A percentile compares a stretch with the other conserved stretches of the same genome.
Conservation (phyloP, 148 eudicot genomes). For the Polygonum aviculare region DNA sequence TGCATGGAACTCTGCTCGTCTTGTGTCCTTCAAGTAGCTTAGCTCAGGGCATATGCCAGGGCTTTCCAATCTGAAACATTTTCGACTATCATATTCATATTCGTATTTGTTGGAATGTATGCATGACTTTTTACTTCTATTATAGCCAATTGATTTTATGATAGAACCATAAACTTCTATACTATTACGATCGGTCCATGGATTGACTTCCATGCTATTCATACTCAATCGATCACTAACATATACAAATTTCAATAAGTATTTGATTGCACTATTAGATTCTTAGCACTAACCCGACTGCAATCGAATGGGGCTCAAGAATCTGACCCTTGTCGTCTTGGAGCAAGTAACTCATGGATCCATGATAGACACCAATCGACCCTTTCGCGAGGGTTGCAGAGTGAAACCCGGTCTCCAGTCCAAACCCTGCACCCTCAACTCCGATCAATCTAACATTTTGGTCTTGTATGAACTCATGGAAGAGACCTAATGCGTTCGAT, state of each 20-base stretch:
- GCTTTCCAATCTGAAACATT: conserved; percentile 34
- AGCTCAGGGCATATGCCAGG: conserved; percentile 51
- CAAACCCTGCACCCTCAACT: conserved; percentile 40
- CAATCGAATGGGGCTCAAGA: conserved; percentile 54
- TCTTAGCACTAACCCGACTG: conserved; percentile 42
- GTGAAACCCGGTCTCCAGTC: conserved; percentile 39
- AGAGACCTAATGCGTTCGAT: conserved; percentile 46
- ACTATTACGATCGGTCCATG: too few species aligned
- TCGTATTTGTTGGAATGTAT: too few species aligned
- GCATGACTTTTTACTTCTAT: too few species aligned
- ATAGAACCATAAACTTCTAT: too few species aligned
- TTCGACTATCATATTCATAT: too few species aligned
- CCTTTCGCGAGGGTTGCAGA: conserved; percentile 54
- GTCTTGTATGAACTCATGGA: conserved; percentile 39
- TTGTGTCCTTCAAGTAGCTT: conserved; percentile 42
- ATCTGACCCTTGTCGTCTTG: conserved; percentile 68
- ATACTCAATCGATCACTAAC: too few species aligned
- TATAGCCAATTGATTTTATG: too few species aligned
- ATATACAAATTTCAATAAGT: too few species aligned
- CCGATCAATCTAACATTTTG: conserved; percentile 40
- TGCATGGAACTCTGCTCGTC: conserved; percentile 32
- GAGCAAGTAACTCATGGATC: conserved; percentile 62
- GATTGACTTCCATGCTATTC: too few species aligned
- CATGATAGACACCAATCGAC: conserved; percentile 62
- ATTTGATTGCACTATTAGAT: background rate